A percentile compares a stretch with the other conserved stretches of the same genome.
These are phyloP conservation scores for Saturnispora kantuleensis DNA, from an alignment of 805 yeast genomes.

Conservation along the genomic window DNA sequence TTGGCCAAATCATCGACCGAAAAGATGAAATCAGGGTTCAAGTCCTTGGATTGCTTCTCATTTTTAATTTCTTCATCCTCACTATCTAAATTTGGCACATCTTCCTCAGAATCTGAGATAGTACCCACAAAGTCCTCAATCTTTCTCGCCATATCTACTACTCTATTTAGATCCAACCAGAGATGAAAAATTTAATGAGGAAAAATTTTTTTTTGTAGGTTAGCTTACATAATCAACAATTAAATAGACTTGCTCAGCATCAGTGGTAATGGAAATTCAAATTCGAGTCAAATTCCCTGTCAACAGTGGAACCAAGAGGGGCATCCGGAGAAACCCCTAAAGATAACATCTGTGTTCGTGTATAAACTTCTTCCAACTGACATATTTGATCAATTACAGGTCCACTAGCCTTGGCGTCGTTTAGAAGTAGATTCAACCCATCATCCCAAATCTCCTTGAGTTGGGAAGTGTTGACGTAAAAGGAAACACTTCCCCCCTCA, in stretches of 20 bases:
- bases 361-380: constrained; percentile 35
- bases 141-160: constrained; percentile 1
- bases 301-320: neutral
- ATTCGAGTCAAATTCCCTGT: constrained; percentile 1
- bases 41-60: constrained; percentile 37
- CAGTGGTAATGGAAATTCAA: constrained; percentile 6
- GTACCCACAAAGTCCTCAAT: constrained; percentile 57
- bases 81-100: constrained; percentile 33
- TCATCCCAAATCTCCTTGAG: constrained; percentile 68
- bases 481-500: constrained; percentile 32
- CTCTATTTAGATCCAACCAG: neutral
- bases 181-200: neutral
- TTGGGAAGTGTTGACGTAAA: constrained; percentile 62
- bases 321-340: constrained; percentile 21
- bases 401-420: constrained; percentile 29
- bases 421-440: constrained; percentile 50
- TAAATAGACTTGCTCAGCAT: neutral
- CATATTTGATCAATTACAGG: constrained; percentile 37
- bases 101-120: constrained; percentile 69
- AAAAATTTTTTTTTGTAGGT: neutral
- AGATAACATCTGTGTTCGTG: constrained; percentile 39
- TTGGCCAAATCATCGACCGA: constrained; percentile 35
- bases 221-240: neutral
- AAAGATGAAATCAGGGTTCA: constrained; percentile 70
- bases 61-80: constrained; percentile 24